Evolutionary conservation across 257 asterid genomes (phyloP), one percentile per base, ranked within the genome.

Genomic region (Euphrasia confusa): DNA sequence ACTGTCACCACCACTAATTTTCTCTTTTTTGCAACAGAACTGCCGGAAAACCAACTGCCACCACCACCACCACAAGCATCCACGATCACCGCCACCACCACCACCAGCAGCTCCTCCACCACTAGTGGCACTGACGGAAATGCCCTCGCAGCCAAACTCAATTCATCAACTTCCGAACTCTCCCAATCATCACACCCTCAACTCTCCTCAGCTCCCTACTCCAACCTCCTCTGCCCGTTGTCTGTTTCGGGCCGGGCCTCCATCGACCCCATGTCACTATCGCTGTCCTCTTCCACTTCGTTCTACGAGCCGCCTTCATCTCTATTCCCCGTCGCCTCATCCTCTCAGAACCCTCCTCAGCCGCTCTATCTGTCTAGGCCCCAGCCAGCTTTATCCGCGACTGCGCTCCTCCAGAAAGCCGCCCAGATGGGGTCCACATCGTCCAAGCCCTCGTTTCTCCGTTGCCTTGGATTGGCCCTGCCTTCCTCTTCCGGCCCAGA

Each of bases 391-490:
- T 54, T 91, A 24, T 86, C 98, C 0, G 98, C 98, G 1, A 91
- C 98, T 0, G 98, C 96, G 11, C 71, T 91, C 68, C 95, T 91
- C 42, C 96, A 85, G 63, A 91, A 88, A 54, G 98, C 98, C 0
- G 97, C 97, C 5, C 90, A 87, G 63, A 81, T 90, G 72, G 96
- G 96, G 0, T 67, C 95, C 2, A 71, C 88, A 0, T 73, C 94
- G 0, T 88, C 98, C 2, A 76, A 77, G 66, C 73, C 86, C 21
- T 87, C 91, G 0, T 81, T 85, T 67, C 95, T 90, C 14, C 89
- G 79, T 1, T 90, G 96, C 50, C 83, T 87, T 0, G 92, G 96
- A n/a, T 58, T 83, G 70, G 64, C 90, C 0, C 65, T 79, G 59
- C 74, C 84, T 0, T 39, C 69, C 2, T 66, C 86, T 0, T 53